Base-by-base conservation (phyloP, 331 rosid genomes). In the Arachis monticola region DNA sequence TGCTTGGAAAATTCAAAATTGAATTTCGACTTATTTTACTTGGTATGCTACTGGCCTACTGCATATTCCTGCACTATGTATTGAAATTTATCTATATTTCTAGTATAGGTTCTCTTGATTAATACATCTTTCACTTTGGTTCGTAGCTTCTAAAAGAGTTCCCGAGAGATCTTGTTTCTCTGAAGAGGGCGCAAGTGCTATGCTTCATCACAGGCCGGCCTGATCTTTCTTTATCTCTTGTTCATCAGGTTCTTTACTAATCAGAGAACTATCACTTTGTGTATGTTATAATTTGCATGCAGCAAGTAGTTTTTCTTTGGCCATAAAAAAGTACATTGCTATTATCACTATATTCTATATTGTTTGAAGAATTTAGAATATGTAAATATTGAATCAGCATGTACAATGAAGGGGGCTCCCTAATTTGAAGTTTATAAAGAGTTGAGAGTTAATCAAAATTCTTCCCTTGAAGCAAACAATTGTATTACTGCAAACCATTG, bases 131-230 rank as follows among this genome's bases (percentile, higher is more conserved):
- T 22, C 17, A 51, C 31, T 56, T 64, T 62, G 42, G 17, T 77
- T 80, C 79, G 80, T 83, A 90, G 96, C 84, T 82, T 52, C 74
- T 90, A 45, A 79, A 88, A 76, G 70, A 73, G 38, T 90, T 86
- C 52, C 96, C 96, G 31, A 84, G 77, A 81, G 96, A 90, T 79
- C 72, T 90, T 60, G 67, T 17, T 27, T 84, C 96, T 51, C 79
- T 88, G 72, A 88, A 88, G 82, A 84, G 91, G 73, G 93, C 78
- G 10, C 93, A 90, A 86, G 44, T 79, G 68, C 42, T 90, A 14
- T 86, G 87, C 82, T 88, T 90, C 78, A 83, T 74, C 89, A 79
- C 60, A 85, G 91, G 86, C 22, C 76, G 77, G 68, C 79, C 87
- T 44, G 88, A 86, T 83, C 66, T 83, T 9, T 77, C 81, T 2